Evolutionary conservation across 495 filamentous ascomycete species (phyloP).

Genomic region (Paragyromitra xinjiangensis): DNA sequence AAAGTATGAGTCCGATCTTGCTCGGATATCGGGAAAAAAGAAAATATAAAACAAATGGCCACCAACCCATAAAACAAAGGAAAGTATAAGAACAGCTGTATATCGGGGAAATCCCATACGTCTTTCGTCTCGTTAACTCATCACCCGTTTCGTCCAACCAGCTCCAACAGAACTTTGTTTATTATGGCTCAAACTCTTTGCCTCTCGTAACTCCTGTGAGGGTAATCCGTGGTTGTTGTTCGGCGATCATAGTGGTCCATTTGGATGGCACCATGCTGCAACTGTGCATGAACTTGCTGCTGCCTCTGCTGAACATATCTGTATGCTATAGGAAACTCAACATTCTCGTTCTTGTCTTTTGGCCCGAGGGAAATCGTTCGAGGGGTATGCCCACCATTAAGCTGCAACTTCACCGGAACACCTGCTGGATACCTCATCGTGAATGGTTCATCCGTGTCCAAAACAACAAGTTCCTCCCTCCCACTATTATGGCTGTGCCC

Average conservation of each 20-base stretch:
- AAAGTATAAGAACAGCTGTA: conserved; percentile 49
- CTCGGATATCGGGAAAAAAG: conserved; percentile 35
- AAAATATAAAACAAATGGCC: conserved; percentile 51
- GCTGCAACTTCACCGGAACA: conserved; percentile 54
- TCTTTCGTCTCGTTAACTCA: conserved; percentile 12
- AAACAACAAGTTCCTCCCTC: conserved; percentile 50
- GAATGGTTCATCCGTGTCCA: conserved; percentile 55
- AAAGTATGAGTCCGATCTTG: conserved; percentile 52
- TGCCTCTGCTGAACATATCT: conserved; percentile 56
- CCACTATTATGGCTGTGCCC: conserved; percentile 47
- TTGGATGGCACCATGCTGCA: conserved; percentile 48
- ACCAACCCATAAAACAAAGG: conserved; percentile 37
- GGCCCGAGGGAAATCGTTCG: conserved; percentile 38
- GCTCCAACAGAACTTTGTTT: conserved; percentile 3
- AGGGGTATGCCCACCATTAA: conserved; percentile 54
- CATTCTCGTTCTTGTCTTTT: conserved; percentile 51
- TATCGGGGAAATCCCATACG: conserved; percentile 15
- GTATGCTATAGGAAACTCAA: conserved; percentile 55
- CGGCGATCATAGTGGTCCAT: conserved; percentile 54
- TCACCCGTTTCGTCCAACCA: conserved; percentile 11
- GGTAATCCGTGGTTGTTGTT: conserved; percentile 41
- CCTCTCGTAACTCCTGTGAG: conserved; percentile 45
- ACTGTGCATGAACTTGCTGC: conserved; percentile 55
- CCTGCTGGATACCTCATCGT: conserved; percentile 56
- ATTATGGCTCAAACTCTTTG: conserved; percentile 41